phyloP scores from a whole-genome alignment of 2,329 filamentous ascomycete species.

The Trichoderma atrobrunneum region DNA sequence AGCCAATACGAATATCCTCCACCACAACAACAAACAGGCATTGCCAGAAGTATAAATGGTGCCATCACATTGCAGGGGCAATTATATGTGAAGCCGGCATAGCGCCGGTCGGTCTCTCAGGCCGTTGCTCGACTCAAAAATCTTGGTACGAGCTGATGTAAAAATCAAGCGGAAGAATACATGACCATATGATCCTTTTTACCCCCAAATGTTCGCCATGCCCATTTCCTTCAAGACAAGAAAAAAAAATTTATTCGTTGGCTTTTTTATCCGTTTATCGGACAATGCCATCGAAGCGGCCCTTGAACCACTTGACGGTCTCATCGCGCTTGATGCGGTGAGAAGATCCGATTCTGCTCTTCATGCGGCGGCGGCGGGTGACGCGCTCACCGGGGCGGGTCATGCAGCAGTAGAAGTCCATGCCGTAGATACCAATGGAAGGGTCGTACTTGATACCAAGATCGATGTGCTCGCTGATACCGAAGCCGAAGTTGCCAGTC shows the following conservation, averaged over 20 bases:
- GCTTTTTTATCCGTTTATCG: conserved; percentile 65
- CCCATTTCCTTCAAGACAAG: conserved; percentile 39
- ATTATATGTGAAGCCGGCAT: conserved; percentile 59
- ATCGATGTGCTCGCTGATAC: conserved; percentile 99
- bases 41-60: conserved; percentile 9
- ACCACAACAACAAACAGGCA: not conserved
- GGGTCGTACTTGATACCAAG: conserved; percentile 99
- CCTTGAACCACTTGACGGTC: conserved; percentile 94
- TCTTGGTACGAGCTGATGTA: conserved; percentile 52
- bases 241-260: conserved; percentile 25
- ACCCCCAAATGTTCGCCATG: conserved; percentile 40
- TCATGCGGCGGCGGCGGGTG: conserved; percentile 86
- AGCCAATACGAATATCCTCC: not conserved
- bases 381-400: conserved; percentile 98
- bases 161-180: conserved; percentile 43
- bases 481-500: conserved; percentile 99
- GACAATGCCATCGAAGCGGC: conserved; percentile 96
- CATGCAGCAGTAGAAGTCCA: conserved; percentile 99
- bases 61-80: conserved; percentile 37
- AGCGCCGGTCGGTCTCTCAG: conserved; percentile 70
- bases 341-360: conserved; percentile 78
- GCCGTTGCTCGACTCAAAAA: conserved; percentile 60
- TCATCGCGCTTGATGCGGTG: conserved; percentile 94
- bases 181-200: conserved; percentile 34
- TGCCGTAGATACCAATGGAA: conserved; percentile 97